A percentile compares a stretch with the other conserved stretches of the same genome.
Evolutionary conservation across 2,329 filamentous ascomycete genomes (phyloP).

Genomic region (Setomelanomma holmii): DNA sequence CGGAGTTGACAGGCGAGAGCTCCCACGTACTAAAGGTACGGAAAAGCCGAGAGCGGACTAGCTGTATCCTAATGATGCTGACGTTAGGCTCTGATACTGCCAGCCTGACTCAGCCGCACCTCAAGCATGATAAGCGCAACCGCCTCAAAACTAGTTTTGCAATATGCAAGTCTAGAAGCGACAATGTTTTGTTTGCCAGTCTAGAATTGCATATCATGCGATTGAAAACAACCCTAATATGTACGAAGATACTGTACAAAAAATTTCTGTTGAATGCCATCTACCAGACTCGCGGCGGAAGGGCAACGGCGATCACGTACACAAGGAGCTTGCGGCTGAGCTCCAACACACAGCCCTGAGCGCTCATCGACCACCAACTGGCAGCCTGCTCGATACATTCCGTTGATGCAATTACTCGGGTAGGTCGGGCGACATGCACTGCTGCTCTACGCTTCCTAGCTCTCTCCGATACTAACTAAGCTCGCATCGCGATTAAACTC

Average conservation of each 20-base stretch:
- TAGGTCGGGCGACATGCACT: conserved; percentile 5
- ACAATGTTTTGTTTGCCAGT: neutral
- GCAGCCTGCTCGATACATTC: conserved; percentile 16
- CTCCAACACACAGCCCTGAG: conserved; percentile 2
- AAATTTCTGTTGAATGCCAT: neutral
- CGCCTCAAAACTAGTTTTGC: neutral
- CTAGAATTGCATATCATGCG: neutral
- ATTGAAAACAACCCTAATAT: neutral
- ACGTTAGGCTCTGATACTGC: neutral
- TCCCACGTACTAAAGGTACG: neutral
- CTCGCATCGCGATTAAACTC: conserved; percentile 5
- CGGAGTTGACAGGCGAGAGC: neutral
- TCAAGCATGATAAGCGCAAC: neutral
- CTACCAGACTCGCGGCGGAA: neutral
- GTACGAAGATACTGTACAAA: neutral
- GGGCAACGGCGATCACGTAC: neutral
- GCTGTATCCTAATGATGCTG: neutral
- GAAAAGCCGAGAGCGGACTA: neutral
- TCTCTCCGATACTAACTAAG: conserved; percentile 5
- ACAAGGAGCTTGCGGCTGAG: conserved; percentile 3
- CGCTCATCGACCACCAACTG: neutral
- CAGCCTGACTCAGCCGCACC: neutral
- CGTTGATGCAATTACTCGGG: neutral
- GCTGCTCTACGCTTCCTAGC: conserved; percentile 6
- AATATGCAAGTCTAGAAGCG: neutral